phyloP scores from a whole-genome alignment of 1,139 yeast species.

The Yamadazyma mexicana region DNA sequence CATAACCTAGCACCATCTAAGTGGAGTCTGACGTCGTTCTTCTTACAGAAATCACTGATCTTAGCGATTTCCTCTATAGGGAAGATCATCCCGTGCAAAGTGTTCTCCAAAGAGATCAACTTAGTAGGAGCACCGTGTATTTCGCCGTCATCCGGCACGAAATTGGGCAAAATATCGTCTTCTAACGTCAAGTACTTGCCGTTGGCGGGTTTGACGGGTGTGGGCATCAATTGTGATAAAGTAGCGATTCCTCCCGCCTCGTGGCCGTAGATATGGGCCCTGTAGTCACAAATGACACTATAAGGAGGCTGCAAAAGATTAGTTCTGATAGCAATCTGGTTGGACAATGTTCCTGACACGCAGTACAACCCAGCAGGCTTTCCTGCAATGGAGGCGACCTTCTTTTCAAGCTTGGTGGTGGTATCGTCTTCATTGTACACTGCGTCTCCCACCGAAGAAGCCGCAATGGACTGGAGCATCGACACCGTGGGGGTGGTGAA shows the following conservation, averaged over 20 bases:
- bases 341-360: conserved; percentile 87
- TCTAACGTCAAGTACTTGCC: conserved; percentile 78
- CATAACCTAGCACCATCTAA: conserved; percentile 51
- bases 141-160: conserved; percentile 60
- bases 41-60: conserved; percentile 37
- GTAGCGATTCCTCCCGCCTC: conserved; percentile 94
- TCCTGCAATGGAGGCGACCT: conserved; percentile 71
- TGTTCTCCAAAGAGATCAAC: conserved; percentile 46
- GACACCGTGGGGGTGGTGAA: conserved; percentile 86
- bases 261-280: conserved; percentile 79
- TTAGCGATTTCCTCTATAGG: conserved; percentile 43
- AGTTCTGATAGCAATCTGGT: conserved; percentile 81
- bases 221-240: conserved; percentile 89
- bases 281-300: conserved; percentile 76
- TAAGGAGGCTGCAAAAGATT: conserved; percentile 85
- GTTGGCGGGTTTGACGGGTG: conserved; percentile 74
- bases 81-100: conserved; percentile 45
- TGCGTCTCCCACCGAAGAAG: conserved; percentile 72
- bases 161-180: conserved; percentile 59
- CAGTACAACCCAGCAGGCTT: conserved; percentile 83
- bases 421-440: conserved; percentile 83
- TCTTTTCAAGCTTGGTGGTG: conserved; percentile 63
- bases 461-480: conserved; percentile 47
- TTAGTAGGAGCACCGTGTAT: conserved; percentile 51
- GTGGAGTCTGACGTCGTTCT: conserved; percentile 36